Base-by-base conservation (phyloP, 106 monocot genomes). In the Allium fistulosum region DNA sequence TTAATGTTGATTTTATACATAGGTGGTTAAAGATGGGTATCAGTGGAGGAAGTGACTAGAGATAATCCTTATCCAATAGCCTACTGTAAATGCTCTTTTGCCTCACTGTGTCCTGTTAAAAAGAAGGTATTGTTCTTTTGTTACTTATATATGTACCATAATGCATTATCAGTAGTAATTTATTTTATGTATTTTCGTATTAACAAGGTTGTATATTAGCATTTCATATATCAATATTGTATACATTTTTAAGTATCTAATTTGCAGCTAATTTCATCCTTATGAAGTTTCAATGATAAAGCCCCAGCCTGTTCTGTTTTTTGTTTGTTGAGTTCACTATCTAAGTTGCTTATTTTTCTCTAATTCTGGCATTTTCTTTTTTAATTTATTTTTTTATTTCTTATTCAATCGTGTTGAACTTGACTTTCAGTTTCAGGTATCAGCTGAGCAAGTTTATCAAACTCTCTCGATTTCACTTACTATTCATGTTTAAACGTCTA, bases 51-150 rank as follows among this genome's bases (percentile, higher is more conserved):
- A 57, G 82, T 86, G 37, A 92, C 88, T 7, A 85, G 88, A 58
- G 85, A 88, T 52, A 92, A 85, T 53, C 88, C 92, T 2, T 92
- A 72, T 37, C 92, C 92, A 10, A 78, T 87, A 71, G 92, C 92
- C 63, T 88, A 92, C 67, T 92, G 79, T 70, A 75, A 85, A 66
- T 93, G 93, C 75, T 88, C 93, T 10, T 84, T 75, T 71, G 88
- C 93, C 1, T 88, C 93, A 4, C 26, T 72, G 1, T 93, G 93
- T 69, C 93, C 86, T 0, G 93, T 86, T 7, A 93, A 89, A 60
- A 93, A 93, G 81, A 93, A 92, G 88, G 92, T 91, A 75, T 26
- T 1, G 8, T 16, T 58, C 10, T 61, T 53, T 60, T 18, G 9
- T 15, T 58, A 6, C 11, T 9, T 46, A 8, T 18, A 37, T 16